phyloP scores from a whole-genome alignment of 164 flowering plant species.

The Piper betle region DNA sequence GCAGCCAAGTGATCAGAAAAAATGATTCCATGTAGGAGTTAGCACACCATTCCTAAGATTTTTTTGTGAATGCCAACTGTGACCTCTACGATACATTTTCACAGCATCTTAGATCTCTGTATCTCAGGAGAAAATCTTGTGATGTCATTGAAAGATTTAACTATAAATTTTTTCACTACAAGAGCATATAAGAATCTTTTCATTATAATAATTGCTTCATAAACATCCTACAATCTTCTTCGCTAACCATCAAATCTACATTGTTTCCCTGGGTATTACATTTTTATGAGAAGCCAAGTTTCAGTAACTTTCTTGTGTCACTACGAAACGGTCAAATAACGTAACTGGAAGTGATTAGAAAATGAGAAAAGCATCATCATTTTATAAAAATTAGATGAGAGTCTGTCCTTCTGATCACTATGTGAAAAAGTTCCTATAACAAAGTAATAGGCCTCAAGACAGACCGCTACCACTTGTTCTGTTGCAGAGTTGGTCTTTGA shows the following conservation, averaged over 20 bases:
- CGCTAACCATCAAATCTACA: conserved; percentile 36
- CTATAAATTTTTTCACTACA: background rate
- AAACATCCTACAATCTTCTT: conserved; percentile 23
- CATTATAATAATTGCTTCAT: conserved; percentile 27
- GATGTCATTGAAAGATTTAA: too few relatives aligned
- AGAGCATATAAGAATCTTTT: conserved; percentile 26
- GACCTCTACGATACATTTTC: too few relatives aligned
- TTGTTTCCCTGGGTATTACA: conserved; percentile 19
- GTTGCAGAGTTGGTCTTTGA: conserved; percentile 38
- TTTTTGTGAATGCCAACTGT: too few relatives aligned
- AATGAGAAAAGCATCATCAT: conserved; percentile 32
- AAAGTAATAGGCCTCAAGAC: conserved; percentile 25
- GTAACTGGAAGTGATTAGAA: conserved; percentile 32
- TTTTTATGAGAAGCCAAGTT: conserved; percentile 26
- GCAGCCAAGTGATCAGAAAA: too few relatives aligned
- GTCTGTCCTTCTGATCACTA: conserved; percentile 31
- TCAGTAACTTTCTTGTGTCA: conserved; percentile 29
- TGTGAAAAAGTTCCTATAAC: conserved; percentile 39
- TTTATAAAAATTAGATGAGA: conserved; percentile 24
- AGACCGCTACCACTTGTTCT: conserved; percentile 17
- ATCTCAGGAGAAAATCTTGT: too few relatives aligned
- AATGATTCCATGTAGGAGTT: too few relatives aligned
- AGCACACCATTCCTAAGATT: too few relatives aligned
- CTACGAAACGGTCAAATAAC: conserved; percentile 43
- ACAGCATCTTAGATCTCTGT: too few relatives aligned